Evolutionary conservation across 148 eudicot genomes (phyloP).

Genomic region (Camellia sinensis): DNA sequence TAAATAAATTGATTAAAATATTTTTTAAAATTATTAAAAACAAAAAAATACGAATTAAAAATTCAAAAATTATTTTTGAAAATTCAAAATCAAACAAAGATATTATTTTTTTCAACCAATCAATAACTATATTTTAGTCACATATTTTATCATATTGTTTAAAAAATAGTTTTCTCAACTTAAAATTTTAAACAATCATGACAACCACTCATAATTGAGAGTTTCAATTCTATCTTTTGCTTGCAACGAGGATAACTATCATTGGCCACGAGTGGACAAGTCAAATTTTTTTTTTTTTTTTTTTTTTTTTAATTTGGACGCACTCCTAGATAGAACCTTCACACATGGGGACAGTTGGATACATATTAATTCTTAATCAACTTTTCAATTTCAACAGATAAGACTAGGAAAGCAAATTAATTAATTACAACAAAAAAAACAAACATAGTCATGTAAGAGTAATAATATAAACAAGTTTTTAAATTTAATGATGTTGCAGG

Average conservation of each 20-base stretch:
- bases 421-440: not conserved
- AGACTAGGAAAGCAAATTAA: not conserved
- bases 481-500: slow-evolving; percentile 38
- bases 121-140: too few species aligned
- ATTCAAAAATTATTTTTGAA: too few species aligned
- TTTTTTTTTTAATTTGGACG: not conserved
- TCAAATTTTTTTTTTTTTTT: not conserved
- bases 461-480: not conserved
- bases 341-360: slow-evolving; percentile 20
- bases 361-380: not conserved
- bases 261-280: not conserved
- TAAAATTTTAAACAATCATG: too few species aligned
- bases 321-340: slow-evolving; percentile 1
- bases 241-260: not conserved
- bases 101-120: too few species aligned
- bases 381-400: not conserved
- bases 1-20: too few species aligned
- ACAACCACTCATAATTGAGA: too few species aligned
- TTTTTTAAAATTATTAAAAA: too few species aligned
- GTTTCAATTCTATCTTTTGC: too few species aligned
- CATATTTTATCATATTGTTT: too few species aligned
- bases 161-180: too few species aligned
- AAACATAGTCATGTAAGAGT: not conserved
- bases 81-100: too few species aligned
- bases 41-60: too few species aligned